Evolutionary conservation across 192 early-diverging fungal species (phyloP).

Genomic region (Mortierella claussenii): DNA sequence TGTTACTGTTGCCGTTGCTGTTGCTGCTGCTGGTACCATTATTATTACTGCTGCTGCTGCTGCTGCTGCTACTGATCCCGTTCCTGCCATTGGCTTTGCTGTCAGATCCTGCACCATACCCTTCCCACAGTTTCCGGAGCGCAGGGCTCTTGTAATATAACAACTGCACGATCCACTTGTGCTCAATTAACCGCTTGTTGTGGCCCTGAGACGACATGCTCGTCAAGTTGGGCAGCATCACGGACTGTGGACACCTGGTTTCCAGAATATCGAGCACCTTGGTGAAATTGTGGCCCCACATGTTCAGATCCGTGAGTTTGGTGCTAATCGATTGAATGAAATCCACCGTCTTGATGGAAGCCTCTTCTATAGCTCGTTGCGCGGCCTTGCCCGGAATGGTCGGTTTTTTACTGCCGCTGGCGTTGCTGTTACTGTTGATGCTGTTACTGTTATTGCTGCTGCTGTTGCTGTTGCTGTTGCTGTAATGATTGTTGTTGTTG

Average conservation of each 20-base stretch:
- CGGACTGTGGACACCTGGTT: not conserved
- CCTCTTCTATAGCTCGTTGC: not conserved
- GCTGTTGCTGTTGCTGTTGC: no score
- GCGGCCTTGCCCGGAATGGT: not conserved
- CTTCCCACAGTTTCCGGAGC: not conserved
- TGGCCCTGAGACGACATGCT: not conserved
- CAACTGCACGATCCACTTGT: constrained; percentile 8
- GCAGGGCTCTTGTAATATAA: constrained; percentile 6
- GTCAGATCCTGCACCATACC: not conserved
- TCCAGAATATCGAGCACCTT: not conserved
- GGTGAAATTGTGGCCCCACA: not conserved
- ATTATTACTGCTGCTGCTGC: not conserved
- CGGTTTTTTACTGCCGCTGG: no score
- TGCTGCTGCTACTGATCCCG: not conserved
- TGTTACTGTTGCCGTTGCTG: not conserved
- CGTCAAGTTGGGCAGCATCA: not conserved
- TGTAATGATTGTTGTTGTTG: no score
- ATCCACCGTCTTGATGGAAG: not conserved
- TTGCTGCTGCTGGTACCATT: not conserved
- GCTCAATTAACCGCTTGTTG: constrained; percentile 1
- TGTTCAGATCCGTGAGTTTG: constrained; percentile 8
- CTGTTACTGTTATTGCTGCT: no score
- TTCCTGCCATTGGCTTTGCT: no score
- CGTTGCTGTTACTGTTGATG: no score
- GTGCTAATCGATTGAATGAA: constrained; percentile 11